Conservation (phyloP, 257 asterid genomes). For the Primulina huaijiensis region DNA sequence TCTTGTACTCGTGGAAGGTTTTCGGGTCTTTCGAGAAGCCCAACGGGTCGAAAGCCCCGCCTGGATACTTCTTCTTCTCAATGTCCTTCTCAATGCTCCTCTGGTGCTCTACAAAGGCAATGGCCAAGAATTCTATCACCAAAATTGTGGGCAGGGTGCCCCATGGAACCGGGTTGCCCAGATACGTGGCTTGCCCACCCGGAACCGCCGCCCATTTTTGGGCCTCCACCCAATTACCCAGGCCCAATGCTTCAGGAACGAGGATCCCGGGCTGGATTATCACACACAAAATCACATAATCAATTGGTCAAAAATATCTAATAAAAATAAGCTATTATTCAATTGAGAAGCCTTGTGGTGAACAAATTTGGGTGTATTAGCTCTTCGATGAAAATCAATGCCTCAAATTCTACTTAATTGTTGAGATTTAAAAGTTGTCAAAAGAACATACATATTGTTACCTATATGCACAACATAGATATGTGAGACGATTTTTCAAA, state of each 20-base stretch:
- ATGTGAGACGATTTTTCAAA: too few species aligned
- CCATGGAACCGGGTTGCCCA: constrained; percentile 98
- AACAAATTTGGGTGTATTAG: too few species aligned
- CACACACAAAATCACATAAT: not conserved
- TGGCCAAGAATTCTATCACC: constrained; percentile 75
- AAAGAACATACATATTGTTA: too few species aligned
- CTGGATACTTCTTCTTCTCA: constrained; percentile 95
- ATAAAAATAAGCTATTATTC: too few species aligned
- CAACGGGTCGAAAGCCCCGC: constrained; percentile 92
- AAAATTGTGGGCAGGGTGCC: constrained; percentile 89
- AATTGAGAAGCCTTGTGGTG: too few species aligned
- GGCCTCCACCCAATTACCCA: constrained; percentile 95
- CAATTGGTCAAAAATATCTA: not conserved
- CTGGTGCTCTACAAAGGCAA: constrained; percentile 93
- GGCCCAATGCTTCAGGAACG: constrained; percentile 84
- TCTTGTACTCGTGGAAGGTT: constrained; percentile 63
- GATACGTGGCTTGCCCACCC: constrained; percentile 89
- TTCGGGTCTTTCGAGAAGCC: constrained; percentile 91
- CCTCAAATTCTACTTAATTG: too few species aligned
- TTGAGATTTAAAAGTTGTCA: too few species aligned
- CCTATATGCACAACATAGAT: too few species aligned
- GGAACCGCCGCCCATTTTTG: constrained; percentile 97
- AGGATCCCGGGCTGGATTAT: constrained; percentile 65
- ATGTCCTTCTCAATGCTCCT: constrained; percentile 89
- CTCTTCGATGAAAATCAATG: too few species aligned